A percentile compares a stretch with the other conserved stretches of the same genome.
These are phyloP conservation scores for Botryobasidium botryosum DNA, from an alignment of 768 basidiomycete species.

Conservation along the genomic window DNA sequence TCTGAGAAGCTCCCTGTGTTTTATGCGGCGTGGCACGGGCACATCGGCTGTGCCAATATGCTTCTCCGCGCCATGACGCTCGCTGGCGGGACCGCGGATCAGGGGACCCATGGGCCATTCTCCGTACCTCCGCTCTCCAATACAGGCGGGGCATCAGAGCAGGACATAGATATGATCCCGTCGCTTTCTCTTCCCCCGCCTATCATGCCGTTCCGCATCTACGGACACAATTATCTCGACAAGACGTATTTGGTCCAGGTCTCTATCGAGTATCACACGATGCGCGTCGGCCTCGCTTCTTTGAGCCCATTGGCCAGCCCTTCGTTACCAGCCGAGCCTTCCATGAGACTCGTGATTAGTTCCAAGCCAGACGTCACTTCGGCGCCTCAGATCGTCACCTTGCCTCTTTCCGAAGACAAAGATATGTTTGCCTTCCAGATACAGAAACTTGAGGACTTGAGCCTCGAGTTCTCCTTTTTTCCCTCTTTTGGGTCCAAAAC, in stretches of 20 bases:
- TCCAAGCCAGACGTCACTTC: conserved; percentile 68
- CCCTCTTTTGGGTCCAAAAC: conserved; percentile 96
- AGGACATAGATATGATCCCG: conserved; percentile 79
- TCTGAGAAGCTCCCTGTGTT: conserved; percentile 70
- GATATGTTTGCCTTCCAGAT: conserved; percentile 76
- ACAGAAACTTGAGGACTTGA: conserved; percentile 48
- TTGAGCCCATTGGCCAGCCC: conserved; percentile 14
- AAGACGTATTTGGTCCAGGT: conserved; percentile 73
- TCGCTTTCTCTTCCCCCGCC: conserved; percentile 91
- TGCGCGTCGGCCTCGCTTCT: conserved; percentile 21
- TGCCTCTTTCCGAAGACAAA: conserved; percentile 58
- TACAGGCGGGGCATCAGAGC: conserved; percentile 31
- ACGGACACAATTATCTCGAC: conserved; percentile 92
- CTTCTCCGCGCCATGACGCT: conserved; percentile 33
- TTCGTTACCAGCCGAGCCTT: conserved; percentile 67
- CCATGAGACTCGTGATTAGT: conserved; percentile 91
- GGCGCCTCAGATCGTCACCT: conserved; percentile 76
- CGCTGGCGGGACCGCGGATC: too few species aligned
- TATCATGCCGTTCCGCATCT: conserved; percentile 94
- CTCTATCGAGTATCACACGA: conserved; percentile 43
- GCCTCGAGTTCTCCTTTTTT: conserved; percentile 85
- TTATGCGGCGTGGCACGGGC: conserved; percentile 95
- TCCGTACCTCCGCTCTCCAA: conserved; percentile 17
- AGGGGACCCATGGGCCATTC: conserved; percentile 14
- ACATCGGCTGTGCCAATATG: conserved; percentile 45